Evolutionary conservation across 768 basidiomycete species (phyloP), one percentile per base, ranked within the genome.

Genomic region (Amyloporia xantha): DNA sequence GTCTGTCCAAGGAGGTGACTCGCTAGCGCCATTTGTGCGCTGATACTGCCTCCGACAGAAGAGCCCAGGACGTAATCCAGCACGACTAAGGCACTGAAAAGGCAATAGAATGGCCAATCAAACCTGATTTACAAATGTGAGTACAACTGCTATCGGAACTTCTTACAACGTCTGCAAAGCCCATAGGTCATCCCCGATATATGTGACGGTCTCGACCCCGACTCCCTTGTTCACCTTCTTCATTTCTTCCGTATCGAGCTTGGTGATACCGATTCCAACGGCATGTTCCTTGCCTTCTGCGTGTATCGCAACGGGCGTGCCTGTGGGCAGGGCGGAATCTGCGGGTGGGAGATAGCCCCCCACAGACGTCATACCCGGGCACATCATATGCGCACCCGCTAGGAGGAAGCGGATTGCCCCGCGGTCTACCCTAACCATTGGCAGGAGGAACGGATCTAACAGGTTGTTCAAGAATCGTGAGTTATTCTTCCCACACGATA

Each of bases 361-460:
- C 27, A 82, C 75, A 28, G 95, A 98, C 23, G 96, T 95, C 47
- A 99, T 71, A 19, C 96, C 96, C 4, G 96, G 96, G 58, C 87
- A 93, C 91, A 95, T 95, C 88, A 95, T 93, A 69, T 86, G 84
- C 21, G 91, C 91, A 13, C 91, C 96, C 10, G 83, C 85, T 40
- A 99, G 81, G 33, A 99, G 78, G 69, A 97, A 99, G 27, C 94
- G 89, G 70, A 99, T 99, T 46, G 96, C 96, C 42, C 96, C 96
- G 44, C 95, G 85, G 72, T 99, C 96, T 41, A 98, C 77, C 55
- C 84, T 81, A 42, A 95, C 92, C 59, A 76, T 82, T 4, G 94
- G 91, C 26, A 98, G 77, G 55, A 98, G 73, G 59, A 79, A 86
- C 6, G 96, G 96, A 72, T 96, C 95, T 99, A 66, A 27, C 24